Conservation (phyloP, 805 yeast genomes). For the Metschnikowia koreensis region DNA sequence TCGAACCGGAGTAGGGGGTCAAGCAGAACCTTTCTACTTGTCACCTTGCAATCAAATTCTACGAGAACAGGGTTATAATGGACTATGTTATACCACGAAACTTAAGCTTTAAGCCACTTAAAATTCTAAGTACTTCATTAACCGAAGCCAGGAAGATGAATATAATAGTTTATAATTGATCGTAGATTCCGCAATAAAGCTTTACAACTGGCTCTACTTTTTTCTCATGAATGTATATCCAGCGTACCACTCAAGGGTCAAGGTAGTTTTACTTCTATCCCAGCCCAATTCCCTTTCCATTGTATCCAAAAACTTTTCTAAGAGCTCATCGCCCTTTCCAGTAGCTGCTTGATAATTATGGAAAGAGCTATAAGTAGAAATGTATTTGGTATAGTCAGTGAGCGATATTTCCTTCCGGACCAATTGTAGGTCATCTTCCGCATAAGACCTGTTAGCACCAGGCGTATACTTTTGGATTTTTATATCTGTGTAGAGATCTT, state of each 20-base stretch:
- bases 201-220: too few species aligned
- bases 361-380: slow-evolving; percentile 70
- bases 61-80: too few species aligned
- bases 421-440: slow-evolving; percentile 26
- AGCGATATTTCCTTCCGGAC: slow-evolving; percentile 41
- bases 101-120: too few species aligned
- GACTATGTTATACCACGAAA: too few species aligned
- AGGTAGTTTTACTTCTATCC: slow-evolving; percentile 34
- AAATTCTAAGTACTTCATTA: too few species aligned
- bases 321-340: slow-evolving; percentile 33
- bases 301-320: slow-evolving; percentile 31
- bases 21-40: too few species aligned
- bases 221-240: slow-evolving; percentile 49
- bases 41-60: too few species aligned
- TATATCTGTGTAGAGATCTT: slow-evolving; percentile 39
- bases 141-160: too few species aligned
- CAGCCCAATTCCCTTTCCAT: slow-evolving; percentile 46
- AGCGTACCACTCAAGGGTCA: slow-evolving; percentile 49
- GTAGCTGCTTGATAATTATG: slow-evolving; percentile 51
- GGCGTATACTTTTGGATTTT: slow-evolving; percentile 28
- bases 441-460: slow-evolving; percentile 4
- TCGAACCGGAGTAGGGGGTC: too few species aligned
- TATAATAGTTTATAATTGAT: too few species aligned
- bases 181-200: too few species aligned
- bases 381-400: slow-evolving; percentile 47